Evolutionary conservation across 441 rosid species (phyloP), one percentile per base, ranked within the genome.

Genomic region (Croton setiger): DNA sequence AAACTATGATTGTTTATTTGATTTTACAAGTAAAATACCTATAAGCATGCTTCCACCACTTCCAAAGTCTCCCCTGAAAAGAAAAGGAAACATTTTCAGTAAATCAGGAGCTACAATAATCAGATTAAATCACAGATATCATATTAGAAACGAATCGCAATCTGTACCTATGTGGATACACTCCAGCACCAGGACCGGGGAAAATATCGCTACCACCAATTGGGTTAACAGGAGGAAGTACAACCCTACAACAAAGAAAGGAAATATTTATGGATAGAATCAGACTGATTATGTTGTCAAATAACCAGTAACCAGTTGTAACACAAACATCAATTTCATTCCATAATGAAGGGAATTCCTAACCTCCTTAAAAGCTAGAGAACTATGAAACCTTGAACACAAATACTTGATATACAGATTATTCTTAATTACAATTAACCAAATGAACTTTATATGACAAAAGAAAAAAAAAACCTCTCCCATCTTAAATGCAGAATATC

Each of bases 171-270:
- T 60, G 62, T 17, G 99, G 97, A 73, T 85, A 88, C 63, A 79
- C 61, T 79, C 99, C 99, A 71, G 94, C 93, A 76, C 83, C 84
- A 68, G 85, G 79, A 27, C 96, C 94, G 53, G 98, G 99, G 69
- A 63, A 58, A 44, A 82, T 62, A 82, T 94, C 98, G 27, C 85
- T 69, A 43, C 78, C 78, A 60, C 82, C 81, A 58, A 43, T 18
- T 13, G 88, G 83, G 54, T 78, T 67, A 69, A 91, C 69, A 0
- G 93, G 94, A 67, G 99, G 97, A 60, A 79, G 0, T 15, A 83
- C 64, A 59, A 82, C 66, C 67, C 98, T 94, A 64, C 36, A 68
- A 66, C 36, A 37, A 69, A 75, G 70, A 52, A 45, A 63, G 31
- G 47, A 63, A 18, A 45, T 20, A 55, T 27, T 17, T 37, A 37